Evolutionary conservation across 2,329 filamentous ascomycete species (phyloP).

Genomic region (Phaeosphaeria sp.): DNA sequence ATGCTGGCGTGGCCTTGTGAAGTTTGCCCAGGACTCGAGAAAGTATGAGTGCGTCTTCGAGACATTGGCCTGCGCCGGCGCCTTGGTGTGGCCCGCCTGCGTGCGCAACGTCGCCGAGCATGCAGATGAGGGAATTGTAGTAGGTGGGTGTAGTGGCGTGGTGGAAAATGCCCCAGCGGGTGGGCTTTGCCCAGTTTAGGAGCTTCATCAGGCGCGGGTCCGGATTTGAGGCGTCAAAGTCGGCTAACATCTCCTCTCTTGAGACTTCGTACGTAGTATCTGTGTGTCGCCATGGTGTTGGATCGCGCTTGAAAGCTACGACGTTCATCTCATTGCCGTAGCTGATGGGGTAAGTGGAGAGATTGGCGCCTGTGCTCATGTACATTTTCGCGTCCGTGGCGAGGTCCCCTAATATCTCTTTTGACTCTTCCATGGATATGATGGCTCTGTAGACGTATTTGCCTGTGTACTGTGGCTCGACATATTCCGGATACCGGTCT

Average conservation of each 20-base stretch:
- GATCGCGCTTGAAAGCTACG: slow-evolving; percentile 28
- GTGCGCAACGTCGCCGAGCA: slow-evolving; percentile 39
- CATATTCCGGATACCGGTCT: slow-evolving; percentile 18
- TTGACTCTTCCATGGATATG: slow-evolving; percentile 46
- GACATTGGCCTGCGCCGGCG: slow-evolving; percentile 35
- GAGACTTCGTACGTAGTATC: slow-evolving; percentile 21
- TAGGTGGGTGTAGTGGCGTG: slow-evolving; percentile 32
- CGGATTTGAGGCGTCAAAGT: slow-evolving; percentile 18
- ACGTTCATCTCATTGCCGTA: slow-evolving; percentile 27
- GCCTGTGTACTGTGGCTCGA: slow-evolving; percentile 31
- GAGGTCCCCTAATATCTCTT: slow-evolving; percentile 43
- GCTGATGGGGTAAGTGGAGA: slow-evolving; percentile 34
- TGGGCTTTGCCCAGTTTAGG: slow-evolving; percentile 23
- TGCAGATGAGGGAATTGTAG: slow-evolving; percentile 23
- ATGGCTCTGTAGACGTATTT: slow-evolving; percentile 39
- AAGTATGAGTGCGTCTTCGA: slow-evolving; percentile 38
- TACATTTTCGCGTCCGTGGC: slow-evolving; percentile 40
- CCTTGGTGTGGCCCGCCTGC: slow-evolving; percentile 34
- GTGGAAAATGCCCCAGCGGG: slow-evolving; percentile 34
- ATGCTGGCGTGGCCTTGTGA: not conserved
- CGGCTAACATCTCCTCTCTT: slow-evolving; percentile 29
- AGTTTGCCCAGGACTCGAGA: slow-evolving; percentile 25
- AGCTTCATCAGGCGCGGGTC: slow-evolving; percentile 23
- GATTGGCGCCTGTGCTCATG: slow-evolving; percentile 23
- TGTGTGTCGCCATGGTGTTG: slow-evolving; percentile 14